These are phyloP conservation scores for Gossypium herbaceum DNA, from an alignment of 345 rosid species.

Conservation along the genomic window DNA sequence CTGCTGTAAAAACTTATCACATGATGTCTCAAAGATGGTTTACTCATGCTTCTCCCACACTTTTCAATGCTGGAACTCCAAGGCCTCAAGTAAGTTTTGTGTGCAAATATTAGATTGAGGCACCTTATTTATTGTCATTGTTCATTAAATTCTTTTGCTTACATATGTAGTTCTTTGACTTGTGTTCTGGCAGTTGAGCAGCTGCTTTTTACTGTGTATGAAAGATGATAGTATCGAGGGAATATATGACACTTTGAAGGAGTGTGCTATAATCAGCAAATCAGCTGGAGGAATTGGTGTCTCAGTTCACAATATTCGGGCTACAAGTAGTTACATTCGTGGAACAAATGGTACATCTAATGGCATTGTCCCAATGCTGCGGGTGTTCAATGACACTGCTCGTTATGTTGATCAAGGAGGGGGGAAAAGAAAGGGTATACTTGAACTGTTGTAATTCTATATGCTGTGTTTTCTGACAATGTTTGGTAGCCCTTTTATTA, in stretches of 20 bases:
- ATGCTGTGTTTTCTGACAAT: background rate
- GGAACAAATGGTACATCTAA: constrained; percentile 84
- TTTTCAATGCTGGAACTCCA: constrained; percentile 89
- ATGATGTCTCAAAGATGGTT: constrained; percentile 94
- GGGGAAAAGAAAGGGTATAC: constrained; percentile 73
- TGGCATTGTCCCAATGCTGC: constrained; percentile 78
- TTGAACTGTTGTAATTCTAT: background rate
- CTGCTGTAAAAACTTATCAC: constrained; percentile 71
- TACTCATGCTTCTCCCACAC: constrained; percentile 95
- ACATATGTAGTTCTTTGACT: background rate
- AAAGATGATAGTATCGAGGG: constrained; percentile 93
- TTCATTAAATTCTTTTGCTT: background rate
- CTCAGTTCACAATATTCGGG: constrained; percentile 76
- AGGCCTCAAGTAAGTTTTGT: constrained; percentile 60
- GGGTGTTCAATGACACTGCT: constrained; percentile 83
- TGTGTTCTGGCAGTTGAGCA: constrained; percentile 59
- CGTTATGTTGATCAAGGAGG: constrained; percentile 90
- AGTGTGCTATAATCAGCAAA: constrained; percentile 92
- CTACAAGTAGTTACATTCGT: constrained; percentile 74
- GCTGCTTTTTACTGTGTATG: constrained; percentile 88
- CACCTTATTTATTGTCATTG: background rate
- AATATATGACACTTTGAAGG: constrained; percentile 83
- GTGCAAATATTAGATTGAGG: background rate
- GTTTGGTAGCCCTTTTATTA: background rate
- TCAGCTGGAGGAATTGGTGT: constrained; percentile 96